These are phyloP conservation scores for Wickerhamiella azymoides DNA, from an alignment of 805 yeast genomes.

Conservation along the genomic window DNA sequence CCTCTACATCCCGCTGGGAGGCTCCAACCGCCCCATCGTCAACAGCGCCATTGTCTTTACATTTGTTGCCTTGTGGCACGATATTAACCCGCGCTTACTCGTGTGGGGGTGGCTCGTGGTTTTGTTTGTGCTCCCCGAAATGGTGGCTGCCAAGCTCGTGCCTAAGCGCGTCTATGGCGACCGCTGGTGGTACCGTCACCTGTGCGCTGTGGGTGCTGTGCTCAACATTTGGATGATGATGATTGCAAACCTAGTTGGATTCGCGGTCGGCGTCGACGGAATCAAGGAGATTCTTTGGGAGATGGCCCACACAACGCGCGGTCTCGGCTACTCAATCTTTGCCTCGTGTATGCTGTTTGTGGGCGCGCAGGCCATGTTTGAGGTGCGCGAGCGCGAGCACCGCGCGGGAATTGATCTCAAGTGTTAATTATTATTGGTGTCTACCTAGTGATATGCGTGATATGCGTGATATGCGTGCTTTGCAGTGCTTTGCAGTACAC, in stretches of 20 bases:
- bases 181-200: constrained; percentile 60
- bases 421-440: constrained; percentile 29
- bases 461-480: too few relatives aligned
- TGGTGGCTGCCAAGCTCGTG: constrained; percentile 38
- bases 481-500: too few relatives aligned
- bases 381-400: constrained; percentile 71
- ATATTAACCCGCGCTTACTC: constrained; percentile 70
- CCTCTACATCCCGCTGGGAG: constrained; percentile 85
- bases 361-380: constrained; percentile 90
- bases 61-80: constrained; percentile 98
- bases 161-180: constrained; percentile 28
- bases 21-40: constrained; percentile 52
- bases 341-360: constrained; percentile 60
- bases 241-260: constrained; percentile 90
- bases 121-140: constrained; percentile 74
- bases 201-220: constrained; percentile 81
- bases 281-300: constrained; percentile 48
- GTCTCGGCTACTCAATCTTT: constrained; percentile 43
- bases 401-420: constrained; percentile 70
- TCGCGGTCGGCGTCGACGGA: constrained; percentile 86
- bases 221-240: constrained; percentile 94
- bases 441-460: too few relatives aligned
- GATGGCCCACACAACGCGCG: constrained; percentile 58
- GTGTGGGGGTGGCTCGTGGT: constrained; percentile 97
- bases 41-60: constrained; percentile 79